Base-by-base conservation (phyloP, 225 moss, liverwort and hornwort species). In the Sphagnum contortum region DNA sequence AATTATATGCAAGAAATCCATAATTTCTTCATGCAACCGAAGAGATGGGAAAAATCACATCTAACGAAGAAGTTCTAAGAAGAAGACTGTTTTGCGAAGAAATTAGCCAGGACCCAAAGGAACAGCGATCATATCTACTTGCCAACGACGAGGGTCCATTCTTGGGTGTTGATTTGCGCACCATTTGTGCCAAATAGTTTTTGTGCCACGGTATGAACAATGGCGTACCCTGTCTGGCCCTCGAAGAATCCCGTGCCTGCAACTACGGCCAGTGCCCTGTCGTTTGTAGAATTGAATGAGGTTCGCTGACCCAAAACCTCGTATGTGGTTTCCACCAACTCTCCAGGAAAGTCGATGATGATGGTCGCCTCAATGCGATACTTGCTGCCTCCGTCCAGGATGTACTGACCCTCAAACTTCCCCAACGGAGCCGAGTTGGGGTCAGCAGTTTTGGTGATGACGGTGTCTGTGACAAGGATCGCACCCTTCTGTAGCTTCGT, bases 131-230 rank as follows among this genome's bases (percentile, higher is more conserved):
- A 29, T 29, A 3, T 45, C 57, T 57, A 67, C 45, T 48, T 57
- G 10, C 66, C 66, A 45, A 67, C 66, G 47, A 67, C 57, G 13
- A 67, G 66, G 4, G 66, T 67, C 66, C 66, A 67, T 45, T 67
- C 13, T 55, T 57, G 57, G 66, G 46, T 67, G 66, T 57, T 67
- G 66, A 45, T 44, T 29, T 29, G 29, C 29, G 29, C 29, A 29
- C 29, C 29, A 29, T 29, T 29, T 29, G 29, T 29, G 29, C 47
- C 10, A 55, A 6, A 12, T 55, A 5, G 55, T 55, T 3, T 56
- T 48, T 44, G 12, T 57, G 45, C 57, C 66, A 67, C 56, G 7
- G 66, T 67, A 0, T 46, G 46, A 5, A 48, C 55, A 2, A 57
- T 5, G 56, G 66, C 66, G 48, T 56, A 57, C 45, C 66, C 66